These are phyloP conservation scores for Exophiala aquamarina DNA, from an alignment of 2,329 filamentous ascomycete genomes.

Conservation along the genomic window DNA sequence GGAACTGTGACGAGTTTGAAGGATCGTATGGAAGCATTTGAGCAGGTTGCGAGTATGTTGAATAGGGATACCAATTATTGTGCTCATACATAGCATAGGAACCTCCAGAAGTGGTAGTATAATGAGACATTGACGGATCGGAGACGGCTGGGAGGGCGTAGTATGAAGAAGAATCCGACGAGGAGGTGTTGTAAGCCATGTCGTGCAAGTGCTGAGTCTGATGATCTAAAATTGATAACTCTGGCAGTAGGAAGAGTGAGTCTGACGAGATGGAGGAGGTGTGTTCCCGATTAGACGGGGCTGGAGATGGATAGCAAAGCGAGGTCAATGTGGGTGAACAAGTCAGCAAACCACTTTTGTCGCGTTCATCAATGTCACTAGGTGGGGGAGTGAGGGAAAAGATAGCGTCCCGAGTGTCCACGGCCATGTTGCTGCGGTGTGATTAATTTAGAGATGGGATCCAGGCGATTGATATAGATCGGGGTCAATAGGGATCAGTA, in stretches of 20 bases:
- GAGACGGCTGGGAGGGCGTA: conserved; percentile 21
- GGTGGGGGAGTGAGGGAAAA: conserved; percentile 28
- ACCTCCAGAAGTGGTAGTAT: conserved; percentile 6
- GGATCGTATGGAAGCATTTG: conserved; percentile 23
- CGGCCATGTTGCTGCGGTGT: conserved; percentile 11
- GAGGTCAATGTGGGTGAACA: conserved; percentile 24
- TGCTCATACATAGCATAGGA: conserved; percentile 25
- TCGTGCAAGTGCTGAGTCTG: conserved; percentile 18
- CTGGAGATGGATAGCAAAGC: conserved; percentile 27
- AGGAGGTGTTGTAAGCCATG: conserved; percentile 20
- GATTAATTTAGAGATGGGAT: conserved; percentile 5
- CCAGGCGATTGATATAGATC: conserved; percentile 13
- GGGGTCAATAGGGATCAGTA: too few relatives aligned
- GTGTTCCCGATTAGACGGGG: conserved; percentile 26
- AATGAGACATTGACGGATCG: conserved; percentile 16
- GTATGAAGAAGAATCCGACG: conserved; percentile 23
- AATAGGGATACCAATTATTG: conserved; percentile 23
- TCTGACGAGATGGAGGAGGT: conserved; percentile 22
- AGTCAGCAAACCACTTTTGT: conserved; percentile 24
- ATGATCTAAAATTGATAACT: conserved; percentile 16
- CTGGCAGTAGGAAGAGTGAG: conserved; percentile 20
- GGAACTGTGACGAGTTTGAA: conserved; percentile 10
- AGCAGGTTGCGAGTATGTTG: conserved; percentile 19
- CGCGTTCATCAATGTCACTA: conserved; percentile 28
- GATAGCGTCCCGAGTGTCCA: conserved; percentile 21